These are phyloP conservation scores for Selaginella moellendorffii DNA, from an alignment of 75 land plant genomes.

Conservation along the genomic window DNA sequence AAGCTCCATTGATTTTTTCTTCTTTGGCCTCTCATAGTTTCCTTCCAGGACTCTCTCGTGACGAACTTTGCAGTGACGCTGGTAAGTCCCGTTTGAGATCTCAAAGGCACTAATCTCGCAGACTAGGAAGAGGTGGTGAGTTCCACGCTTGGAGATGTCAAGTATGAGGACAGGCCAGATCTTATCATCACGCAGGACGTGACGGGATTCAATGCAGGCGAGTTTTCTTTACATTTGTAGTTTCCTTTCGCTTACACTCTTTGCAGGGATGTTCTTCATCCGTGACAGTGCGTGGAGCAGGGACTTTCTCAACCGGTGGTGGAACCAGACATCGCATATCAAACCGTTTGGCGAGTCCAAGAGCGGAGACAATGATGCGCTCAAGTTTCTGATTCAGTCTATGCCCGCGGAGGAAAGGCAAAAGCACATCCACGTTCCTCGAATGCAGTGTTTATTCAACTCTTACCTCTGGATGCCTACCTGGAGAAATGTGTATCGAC, in stretches of 20 bases:
- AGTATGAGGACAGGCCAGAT: not conserved
- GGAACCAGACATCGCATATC: conserved; percentile 1
- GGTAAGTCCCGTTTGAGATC: not conserved
- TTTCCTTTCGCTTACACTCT: not conserved
- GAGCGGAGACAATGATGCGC: conserved; percentile 7
- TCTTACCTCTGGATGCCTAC: conserved; percentile 5
- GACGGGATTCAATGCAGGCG: not conserved
- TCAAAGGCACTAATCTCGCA: no score
- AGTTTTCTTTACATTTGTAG: not conserved
- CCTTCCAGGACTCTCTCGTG: conserved; percentile 4
- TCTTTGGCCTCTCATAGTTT: not conserved
- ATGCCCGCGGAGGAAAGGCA: conserved; percentile 2
- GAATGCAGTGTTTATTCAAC: conserved; percentile 6
- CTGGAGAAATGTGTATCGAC: conserved; percentile 3
- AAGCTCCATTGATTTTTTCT: not conserved
- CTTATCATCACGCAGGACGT: conserved; percentile 7
- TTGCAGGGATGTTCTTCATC: conserved; percentile 4
- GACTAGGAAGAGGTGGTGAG: not conserved
- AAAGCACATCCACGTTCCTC: not conserved
- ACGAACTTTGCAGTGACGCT: conserved; percentile 2
- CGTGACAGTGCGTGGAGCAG: not conserved
- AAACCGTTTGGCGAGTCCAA: conserved; percentile 6
- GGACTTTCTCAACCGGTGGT: not conserved
- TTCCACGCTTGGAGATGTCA: not conserved
- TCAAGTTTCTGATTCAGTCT: not conserved